Percentiles rank a stretch among this genome's conserved stretches.
These are phyloP conservation scores for Hortiboletus flavorubellus DNA, from an alignment of 768 basidiomycete species.

Conservation along the genomic window DNA sequence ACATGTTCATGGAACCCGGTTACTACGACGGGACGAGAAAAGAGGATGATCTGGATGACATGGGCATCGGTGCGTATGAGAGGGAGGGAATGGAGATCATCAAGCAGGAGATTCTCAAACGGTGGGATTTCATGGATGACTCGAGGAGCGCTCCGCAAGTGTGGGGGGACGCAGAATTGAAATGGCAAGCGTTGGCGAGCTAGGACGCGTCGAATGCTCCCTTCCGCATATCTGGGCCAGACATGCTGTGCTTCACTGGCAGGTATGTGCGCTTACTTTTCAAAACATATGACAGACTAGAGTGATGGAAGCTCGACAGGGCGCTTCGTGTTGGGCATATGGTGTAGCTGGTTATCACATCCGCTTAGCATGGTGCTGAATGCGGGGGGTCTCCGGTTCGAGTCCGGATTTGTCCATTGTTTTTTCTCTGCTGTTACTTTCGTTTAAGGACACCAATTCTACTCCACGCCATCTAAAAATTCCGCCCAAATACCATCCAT, in stretches of 20 bases:
- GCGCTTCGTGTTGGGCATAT: conserved; percentile 24
- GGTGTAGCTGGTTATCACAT: conserved; percentile 41
- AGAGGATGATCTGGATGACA: conserved; percentile 7
- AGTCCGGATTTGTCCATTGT: conserved; percentile 38
- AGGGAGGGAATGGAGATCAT: conserved; percentile 16
- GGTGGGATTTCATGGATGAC: conserved; percentile 18
- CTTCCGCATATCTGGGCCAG: too few relatives aligned
- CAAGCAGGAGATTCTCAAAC: conserved; percentile 7
- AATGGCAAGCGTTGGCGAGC: not conserved
- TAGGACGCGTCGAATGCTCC: not conserved
- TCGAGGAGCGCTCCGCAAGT: conserved; percentile 1
- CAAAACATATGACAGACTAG: too few relatives aligned
- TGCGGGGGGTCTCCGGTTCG: conserved; percentile 41
- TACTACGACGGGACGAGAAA: conserved; percentile 22
- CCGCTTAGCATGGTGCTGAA: conserved; percentile 35
- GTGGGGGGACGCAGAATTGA: conserved; percentile 19
- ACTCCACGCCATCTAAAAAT: conserved; percentile 20
- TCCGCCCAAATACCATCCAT: conserved; percentile 46
- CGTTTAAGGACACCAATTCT: conserved; percentile 5
- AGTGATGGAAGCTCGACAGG: too few relatives aligned
- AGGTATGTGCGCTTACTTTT: too few relatives aligned
- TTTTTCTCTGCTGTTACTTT: conserved; percentile 13
- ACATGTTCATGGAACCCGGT: conserved; percentile 14
- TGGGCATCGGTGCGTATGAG: conserved; percentile 8
- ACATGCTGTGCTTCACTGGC: too few relatives aligned